phyloP scores from a whole-genome alignment of 352 stramenopile genomes.

The Globisporangium mamillatum region DNA sequence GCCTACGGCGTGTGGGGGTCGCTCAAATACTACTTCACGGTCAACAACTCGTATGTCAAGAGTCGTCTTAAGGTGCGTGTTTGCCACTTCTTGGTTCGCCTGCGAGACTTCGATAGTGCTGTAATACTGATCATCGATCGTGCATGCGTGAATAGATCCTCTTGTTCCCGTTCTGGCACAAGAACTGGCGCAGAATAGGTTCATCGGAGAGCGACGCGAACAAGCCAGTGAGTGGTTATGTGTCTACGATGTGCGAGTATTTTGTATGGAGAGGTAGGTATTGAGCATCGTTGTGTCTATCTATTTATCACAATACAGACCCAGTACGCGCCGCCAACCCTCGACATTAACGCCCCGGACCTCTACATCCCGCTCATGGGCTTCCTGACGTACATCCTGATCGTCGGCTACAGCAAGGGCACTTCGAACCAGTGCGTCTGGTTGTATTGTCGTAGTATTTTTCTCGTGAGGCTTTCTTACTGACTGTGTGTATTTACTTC shows the following conservation, averaged over 20 bases:
- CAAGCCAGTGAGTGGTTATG: constrained; percentile 37
- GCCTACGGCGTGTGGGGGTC: constrained; percentile 77
- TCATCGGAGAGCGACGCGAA: constrained; percentile 55
- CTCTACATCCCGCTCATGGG: constrained; percentile 99
- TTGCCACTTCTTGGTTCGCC: background rate
- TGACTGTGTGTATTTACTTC: background rate
- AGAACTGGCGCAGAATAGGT: constrained; percentile 81
- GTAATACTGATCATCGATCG: background rate
- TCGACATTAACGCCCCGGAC: constrained; percentile 97
- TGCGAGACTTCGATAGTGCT: background rate
- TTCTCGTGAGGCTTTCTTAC: background rate
- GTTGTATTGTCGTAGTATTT: background rate
- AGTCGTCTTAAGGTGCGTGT: constrained; percentile 73
- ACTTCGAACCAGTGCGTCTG: constrained; percentile 81
- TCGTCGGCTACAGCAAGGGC: constrained; percentile 96
- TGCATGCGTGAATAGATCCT: constrained; percentile 51
- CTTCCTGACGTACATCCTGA: constrained; percentile 98
- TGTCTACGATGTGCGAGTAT: background rate
- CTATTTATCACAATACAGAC: constrained; percentile 29
- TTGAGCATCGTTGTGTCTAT: background rate
- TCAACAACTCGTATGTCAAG: constrained; percentile 90
- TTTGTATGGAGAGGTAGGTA: background rate
- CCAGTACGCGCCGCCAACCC: constrained; percentile 88
- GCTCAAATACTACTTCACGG: constrained; percentile 89
- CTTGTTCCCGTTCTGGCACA: constrained; percentile 84